Conservation (phyloP, 192 early-diverging fungal genomes). For the Umbelopsis isabellina region DNA sequence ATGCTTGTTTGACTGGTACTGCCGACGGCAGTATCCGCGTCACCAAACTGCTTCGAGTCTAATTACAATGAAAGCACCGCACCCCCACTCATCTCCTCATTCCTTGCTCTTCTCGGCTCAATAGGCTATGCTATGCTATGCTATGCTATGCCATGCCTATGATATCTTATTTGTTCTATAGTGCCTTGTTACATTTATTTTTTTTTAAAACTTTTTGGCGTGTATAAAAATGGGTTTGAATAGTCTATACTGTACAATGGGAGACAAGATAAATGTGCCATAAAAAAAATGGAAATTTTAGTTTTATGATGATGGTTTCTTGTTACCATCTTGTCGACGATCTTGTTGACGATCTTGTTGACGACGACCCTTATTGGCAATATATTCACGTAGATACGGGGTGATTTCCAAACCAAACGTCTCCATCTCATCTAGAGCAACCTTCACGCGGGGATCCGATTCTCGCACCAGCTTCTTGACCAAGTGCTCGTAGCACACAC, state of each 20-base stretch:
- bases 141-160: not conserved
- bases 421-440: constrained; percentile 69
- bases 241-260: constrained; percentile 20
- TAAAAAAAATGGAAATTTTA: too few species aligned
- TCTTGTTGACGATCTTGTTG: too few species aligned
- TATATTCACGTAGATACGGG: not conserved
- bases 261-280: not conserved
- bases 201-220: not conserved
- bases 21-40: constrained; percentile 58
- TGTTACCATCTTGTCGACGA: not conserved
- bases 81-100: not conserved
- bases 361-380: constrained; percentile 9
- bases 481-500: constrained; percentile 52
- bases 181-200: constrained; percentile 17
- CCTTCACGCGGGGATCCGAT: constrained; percentile 60
- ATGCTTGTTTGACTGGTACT: constrained; percentile 53
- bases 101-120: too few species aligned
- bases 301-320: not conserved
- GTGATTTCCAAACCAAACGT: constrained; percentile 47
- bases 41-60: constrained; percentile 52
- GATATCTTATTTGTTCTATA: not conserved
- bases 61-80: not conserved
- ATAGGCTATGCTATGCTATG: not conserved
- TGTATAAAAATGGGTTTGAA: not conserved
- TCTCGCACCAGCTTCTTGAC: constrained; percentile 60